These are phyloP conservation scores for Mrakia blollopis DNA, from an alignment of 768 basidiomycete species.

Conservation along the genomic window DNA sequence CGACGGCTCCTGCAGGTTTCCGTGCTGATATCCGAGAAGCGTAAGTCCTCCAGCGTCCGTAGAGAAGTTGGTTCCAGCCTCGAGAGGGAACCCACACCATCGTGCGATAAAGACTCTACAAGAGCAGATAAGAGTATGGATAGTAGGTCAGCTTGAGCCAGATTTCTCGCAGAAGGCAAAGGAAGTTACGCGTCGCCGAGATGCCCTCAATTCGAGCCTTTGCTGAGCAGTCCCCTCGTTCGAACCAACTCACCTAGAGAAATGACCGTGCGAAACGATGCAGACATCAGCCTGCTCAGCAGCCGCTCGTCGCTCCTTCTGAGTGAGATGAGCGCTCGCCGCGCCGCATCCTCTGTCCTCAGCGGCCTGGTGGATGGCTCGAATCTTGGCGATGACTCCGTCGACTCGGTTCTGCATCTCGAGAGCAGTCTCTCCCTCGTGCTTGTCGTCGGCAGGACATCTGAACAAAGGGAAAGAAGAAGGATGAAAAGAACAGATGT, in stretches of 20 bases:
- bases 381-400: conserved; percentile 28
- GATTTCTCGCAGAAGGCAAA: too few species aligned
- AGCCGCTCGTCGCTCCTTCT: conserved; percentile 26
- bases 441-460: conserved; percentile 26
- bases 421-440: conserved; percentile 28
- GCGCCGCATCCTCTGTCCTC: conserved; percentile 26
- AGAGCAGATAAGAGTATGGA: neutral
- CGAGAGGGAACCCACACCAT: conserved; percentile 33
- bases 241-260: conserved; percentile 16
- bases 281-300: conserved; percentile 30
- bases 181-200: too few species aligned
- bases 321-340: neutral
- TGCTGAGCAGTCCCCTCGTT: neutral
- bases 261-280: conserved; percentile 29
- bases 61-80: conserved; percentile 32
- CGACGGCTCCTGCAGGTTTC: conserved; percentile 26
- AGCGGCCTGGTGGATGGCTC: conserved; percentile 26
- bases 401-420: conserved; percentile 32
- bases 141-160: too few species aligned
- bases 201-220: too few species aligned
- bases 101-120: conserved; percentile 16
- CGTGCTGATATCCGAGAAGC: conserved; percentile 29
- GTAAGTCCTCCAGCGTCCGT: conserved; percentile 29
- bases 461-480: neutral
- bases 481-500: neutral